These are phyloP conservation scores for Agroathelia rolfsii DNA, from an alignment of 1,284 basidiomycete genomes.

Conservation along the genomic window DNA sequence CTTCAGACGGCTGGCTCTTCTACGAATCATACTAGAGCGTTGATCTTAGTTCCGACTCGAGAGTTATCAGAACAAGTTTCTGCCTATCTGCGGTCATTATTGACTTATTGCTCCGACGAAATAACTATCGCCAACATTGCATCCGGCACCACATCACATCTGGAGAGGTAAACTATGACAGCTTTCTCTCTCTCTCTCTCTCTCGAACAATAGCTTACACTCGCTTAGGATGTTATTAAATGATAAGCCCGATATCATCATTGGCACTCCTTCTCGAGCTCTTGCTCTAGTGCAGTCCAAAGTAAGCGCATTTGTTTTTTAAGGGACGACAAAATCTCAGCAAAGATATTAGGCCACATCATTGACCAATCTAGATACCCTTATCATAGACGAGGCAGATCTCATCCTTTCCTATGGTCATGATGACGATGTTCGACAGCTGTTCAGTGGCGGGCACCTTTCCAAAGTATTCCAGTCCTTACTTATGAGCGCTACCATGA, in stretches of 20 bases:
- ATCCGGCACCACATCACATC: conserved; percentile 57
- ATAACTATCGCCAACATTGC: conserved; percentile 77
- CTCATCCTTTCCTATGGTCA: conserved; percentile 96
- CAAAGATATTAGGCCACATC: conserved; percentile 38
- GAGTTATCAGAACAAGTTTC: conserved; percentile 91
- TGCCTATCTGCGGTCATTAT: conserved; percentile 55
- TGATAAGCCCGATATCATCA: conserved; percentile 86
- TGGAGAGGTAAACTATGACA: conserved; percentile 80
- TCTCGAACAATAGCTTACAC: neutral
- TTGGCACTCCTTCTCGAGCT: conserved; percentile 85
- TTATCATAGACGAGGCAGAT: conserved; percentile 98
- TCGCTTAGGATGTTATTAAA: conserved; percentile 60
- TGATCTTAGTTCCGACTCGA: conserved; percentile 90
- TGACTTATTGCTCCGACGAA: conserved; percentile 71
- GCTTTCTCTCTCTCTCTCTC: conserved; percentile 10
- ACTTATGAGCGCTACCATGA: conserved; percentile 97
- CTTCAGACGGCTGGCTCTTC: conserved; percentile 27
- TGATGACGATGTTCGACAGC: conserved; percentile 81
- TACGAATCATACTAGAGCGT: conserved; percentile 56
- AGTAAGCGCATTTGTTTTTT: conserved; percentile 24
- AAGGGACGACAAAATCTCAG: neutral
- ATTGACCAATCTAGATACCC: conserved; percentile 62
- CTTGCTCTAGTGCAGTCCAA: conserved; percentile 75
- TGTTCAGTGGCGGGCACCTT: conserved; percentile 69
- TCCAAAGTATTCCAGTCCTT: conserved; percentile 91